A percentile compares a stretch with the other conserved stretches of the same genome.
Conservation (phyloP, 768 basidiomycete genomes). For the Mycena venus region DNA sequence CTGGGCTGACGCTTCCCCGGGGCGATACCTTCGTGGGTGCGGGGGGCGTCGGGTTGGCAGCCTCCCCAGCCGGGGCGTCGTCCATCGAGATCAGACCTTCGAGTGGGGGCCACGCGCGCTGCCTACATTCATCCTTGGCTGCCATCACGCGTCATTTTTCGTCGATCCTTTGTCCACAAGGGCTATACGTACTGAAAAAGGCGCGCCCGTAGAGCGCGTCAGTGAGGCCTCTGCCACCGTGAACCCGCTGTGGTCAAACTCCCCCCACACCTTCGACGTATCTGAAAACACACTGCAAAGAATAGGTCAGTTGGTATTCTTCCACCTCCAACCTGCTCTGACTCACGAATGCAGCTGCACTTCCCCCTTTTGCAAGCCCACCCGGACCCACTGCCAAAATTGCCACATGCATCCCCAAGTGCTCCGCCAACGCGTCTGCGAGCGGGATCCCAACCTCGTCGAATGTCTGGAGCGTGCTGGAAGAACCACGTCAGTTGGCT, state of each 20-base stretch:
- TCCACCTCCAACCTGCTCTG: not conserved
- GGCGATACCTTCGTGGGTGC: not conserved
- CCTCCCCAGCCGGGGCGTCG: not conserved
- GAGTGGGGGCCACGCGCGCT: not conserved
- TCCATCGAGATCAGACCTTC: not conserved
- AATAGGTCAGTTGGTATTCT: not conserved
- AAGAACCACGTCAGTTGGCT: not conserved
- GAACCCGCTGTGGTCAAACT: slow-evolving; percentile 1
- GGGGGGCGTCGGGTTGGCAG: not conserved
- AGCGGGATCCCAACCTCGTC: slow-evolving; percentile 11
- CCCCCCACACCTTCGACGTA: not conserved
- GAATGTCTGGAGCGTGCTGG: not conserved
- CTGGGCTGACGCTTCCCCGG: no score
- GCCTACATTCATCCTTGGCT: not conserved
- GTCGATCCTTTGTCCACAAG: no score
- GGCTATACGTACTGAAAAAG: not conserved
- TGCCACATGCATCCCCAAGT: not conserved
- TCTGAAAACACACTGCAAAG: not conserved
- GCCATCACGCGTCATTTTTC: not conserved
- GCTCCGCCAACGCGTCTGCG: slow-evolving; percentile 6
- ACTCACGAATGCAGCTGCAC: slow-evolving; percentile 11
- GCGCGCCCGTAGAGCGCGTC: slow-evolving; percentile 4
- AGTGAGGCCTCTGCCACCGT: not conserved
- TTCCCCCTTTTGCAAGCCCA: not conserved
- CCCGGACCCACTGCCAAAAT: slow-evolving; percentile 9